Evolutionary conservation across 1,284 basidiomycete genomes (phyloP), one percentile per base, ranked within the genome.

Genomic region (Gyrodon tennesseensis): DNA sequence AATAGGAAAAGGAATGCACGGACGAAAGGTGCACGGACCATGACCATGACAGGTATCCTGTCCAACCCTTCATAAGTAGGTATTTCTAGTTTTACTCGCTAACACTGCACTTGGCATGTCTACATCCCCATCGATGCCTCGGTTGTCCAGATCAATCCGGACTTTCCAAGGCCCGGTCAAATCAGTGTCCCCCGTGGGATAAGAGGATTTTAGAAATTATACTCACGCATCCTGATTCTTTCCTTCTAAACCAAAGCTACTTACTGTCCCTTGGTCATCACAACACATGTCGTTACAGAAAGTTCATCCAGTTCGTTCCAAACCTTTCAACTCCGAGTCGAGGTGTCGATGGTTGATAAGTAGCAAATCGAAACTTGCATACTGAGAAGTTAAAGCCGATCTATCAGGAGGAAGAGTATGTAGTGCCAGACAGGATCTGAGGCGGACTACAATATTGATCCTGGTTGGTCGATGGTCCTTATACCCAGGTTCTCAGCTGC

Each of bases 181-280:
- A 25, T 25, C 25, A 8, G 19, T 51, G 7, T 21, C 29, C 29
- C 29, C 49, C 13, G n/a, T 27, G 18, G 15, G 29, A 31, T 23
- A 21, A 29, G 48, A 51, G 37, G 21, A 31, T 15, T 46, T 18
- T n/a, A 44, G n/a, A 44, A 12, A 39, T 37, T 40, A 13, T 41
- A 29, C 51, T 16, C 27, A 12, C 16, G 37, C 29, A 16, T 37
- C 23, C 25, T 25, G 16, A 27, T 29, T 31, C 58, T 25, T 56
- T 25, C 61, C 40, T 49, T 44, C 52, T 34, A 19, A 40, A 27
- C 16, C 25, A 27, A 46, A 23, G 49, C 23, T 31, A 48, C 39
- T 65, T 51, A 21, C 37, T 37, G 40, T 21, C 55, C 27, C 53
- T 61, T 39, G 53, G 25, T 27, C 23, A 21, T 48, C 29, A 27